Evolutionary conservation across 768 basidiomycete species (phyloP), one percentile per base, ranked within the genome.

Genomic region (Amanita polypyramis): DNA sequence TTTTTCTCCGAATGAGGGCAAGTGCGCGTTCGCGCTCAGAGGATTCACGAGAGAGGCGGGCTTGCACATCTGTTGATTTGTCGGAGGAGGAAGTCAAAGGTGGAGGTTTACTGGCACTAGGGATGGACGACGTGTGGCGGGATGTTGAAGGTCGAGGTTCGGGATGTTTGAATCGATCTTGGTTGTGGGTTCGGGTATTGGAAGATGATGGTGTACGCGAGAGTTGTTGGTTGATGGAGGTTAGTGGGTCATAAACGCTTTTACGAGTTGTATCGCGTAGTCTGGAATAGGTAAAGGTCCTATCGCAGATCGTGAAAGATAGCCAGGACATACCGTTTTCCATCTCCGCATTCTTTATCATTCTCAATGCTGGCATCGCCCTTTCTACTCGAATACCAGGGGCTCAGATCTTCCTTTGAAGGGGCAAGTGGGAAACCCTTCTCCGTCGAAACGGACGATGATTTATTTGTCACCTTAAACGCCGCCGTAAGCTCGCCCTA

Each of bases 361-460:
- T 41, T 20, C n/a, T 29, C 40, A 7, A 5, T 51, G 3, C 54
- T 52, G 25, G 56, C 32, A 5, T 61, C 55, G 52, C 37, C 66
- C 58, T 44, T 62, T 55, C 9, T 52, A 21, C 4, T 56, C 12
- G 73, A 73, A 60, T 92, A 92, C 88, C 88, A 92, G 4, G 88
- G 87, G 19, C 78, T 80, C 9, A 88, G 74, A 52, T 92, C 89
- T 56, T 87, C 83, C 4, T 70, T 74, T 2, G 77, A 74, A 0
- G 89, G 89, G 1, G 82, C 87, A 4, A 91, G 68, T 1, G 85
- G 70, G 6, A 88, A 61, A 14, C 89, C 88, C 53, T 77, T 79
- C 44, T 92, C 88, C 0, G 73, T 70, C 55, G 83, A 80, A 5
- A 64, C 64, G 0, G 70, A 60, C 3, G 63, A 53, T 7, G 65